phyloP scores from a whole-genome alignment of 306 rosid genomes.

The Prinsepia uniflora region DNA sequence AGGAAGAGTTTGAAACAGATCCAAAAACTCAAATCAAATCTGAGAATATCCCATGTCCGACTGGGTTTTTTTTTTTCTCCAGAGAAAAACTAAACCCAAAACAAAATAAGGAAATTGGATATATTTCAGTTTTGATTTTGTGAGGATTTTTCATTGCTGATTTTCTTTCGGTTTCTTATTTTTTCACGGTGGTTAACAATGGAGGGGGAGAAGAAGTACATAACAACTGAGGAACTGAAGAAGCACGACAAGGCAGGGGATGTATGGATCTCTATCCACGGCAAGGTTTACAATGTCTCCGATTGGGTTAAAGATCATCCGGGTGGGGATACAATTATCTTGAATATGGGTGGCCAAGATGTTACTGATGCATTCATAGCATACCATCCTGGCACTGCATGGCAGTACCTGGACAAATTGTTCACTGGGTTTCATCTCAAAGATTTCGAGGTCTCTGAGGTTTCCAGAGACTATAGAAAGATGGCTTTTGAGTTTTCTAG shows the following conservation, averaged over 20 bases:
- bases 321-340: constrained; percentile 26
- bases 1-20: background rate
- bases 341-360: constrained; percentile 29
- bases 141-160: background rate
- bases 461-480: constrained; percentile 32
- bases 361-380: constrained; percentile 39
- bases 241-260: constrained; percentile 32
- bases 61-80: background rate
- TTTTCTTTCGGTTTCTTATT: background rate
- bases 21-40: constrained; percentile 2
- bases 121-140: background rate
- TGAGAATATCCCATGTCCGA: background rate
- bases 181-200: background rate
- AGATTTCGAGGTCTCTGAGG: constrained; percentile 30
- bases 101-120: background rate
- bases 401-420: constrained; percentile 27
- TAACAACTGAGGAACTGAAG: constrained; percentile 30
- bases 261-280: constrained; percentile 41
- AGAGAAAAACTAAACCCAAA: background rate
- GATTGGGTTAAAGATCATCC: constrained; percentile 38
- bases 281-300: constrained; percentile 35
- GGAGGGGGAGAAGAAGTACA: constrained; percentile 28
- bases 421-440: constrained; percentile 28
- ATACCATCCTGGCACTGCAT: constrained; percentile 36
- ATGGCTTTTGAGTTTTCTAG: constrained; percentile 21